Evolutionary conservation across 2,329 filamentous ascomycete species (phyloP).

Genomic region (Stagonosporopsis cucurbitacearum): DNA sequence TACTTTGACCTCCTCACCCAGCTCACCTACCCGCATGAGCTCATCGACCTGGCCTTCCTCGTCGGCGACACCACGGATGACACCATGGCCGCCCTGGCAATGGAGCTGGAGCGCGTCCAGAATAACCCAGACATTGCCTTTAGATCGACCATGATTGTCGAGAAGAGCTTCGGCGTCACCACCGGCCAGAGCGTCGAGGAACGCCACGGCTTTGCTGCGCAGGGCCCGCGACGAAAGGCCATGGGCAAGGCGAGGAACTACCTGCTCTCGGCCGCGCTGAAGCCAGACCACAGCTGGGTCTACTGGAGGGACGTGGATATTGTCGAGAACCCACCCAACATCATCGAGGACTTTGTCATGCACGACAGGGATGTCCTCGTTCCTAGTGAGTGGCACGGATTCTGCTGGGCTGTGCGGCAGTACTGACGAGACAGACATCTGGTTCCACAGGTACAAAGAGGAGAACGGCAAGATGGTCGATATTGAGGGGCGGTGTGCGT

Average conservation of each 20-base stretch:
- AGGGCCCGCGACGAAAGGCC: constrained; percentile 86
- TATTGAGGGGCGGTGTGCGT: constrained; percentile 91
- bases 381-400: constrained; percentile 71
- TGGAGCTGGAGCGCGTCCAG: constrained; percentile 88
- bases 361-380: constrained; percentile 93
- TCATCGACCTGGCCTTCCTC: constrained; percentile 94
- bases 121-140: constrained; percentile 81
- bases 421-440: constrained; percentile 71
- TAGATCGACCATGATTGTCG: constrained; percentile 80
- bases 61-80: constrained; percentile 92
- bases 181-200: constrained; percentile 81
- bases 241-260: constrained; percentile 94
- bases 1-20: constrained; percentile 93
- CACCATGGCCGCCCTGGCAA: constrained; percentile 82
- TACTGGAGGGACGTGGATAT: constrained; percentile 99
- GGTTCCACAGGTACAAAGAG: constrained; percentile 88
- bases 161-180: constrained; percentile 86
- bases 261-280: constrained; percentile 80
- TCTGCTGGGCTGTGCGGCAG: not conserved
- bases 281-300: constrained; percentile 96
- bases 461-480: constrained; percentile 69
- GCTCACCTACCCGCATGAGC: constrained; percentile 89
- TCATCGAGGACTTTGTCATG: constrained; percentile 93
- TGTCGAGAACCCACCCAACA: constrained; percentile 82
- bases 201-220: constrained; percentile 83